These are phyloP conservation scores for Termitomyces heimii DNA, from an alignment of 768 basidiomycete species.

Conservation along the genomic window DNA sequence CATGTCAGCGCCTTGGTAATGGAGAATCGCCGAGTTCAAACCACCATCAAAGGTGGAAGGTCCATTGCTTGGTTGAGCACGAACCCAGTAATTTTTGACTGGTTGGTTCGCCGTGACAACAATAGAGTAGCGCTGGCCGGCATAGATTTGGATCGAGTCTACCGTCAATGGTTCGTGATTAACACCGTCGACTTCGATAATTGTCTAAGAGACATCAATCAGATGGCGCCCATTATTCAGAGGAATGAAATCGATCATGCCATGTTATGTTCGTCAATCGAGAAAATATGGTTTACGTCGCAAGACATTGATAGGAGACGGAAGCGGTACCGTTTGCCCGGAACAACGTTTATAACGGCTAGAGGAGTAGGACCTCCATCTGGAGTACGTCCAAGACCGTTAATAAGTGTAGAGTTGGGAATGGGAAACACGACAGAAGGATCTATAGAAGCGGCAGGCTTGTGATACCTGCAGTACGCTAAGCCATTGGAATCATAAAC, in stretches of 20 bases:
- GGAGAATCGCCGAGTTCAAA: conserved; percentile 5
- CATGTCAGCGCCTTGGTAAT: not conserved
- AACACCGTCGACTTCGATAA: not conserved
- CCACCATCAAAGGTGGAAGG: not conserved
- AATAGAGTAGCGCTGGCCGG: conserved; percentile 1
- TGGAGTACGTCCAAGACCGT: not conserved
- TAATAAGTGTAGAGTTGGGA: not conserved
- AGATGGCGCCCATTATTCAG: not conserved
- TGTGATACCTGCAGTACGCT: not conserved
- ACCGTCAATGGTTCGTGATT: not conserved
- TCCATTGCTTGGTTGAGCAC: not conserved
- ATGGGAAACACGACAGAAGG: not conserved
- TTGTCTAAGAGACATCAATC: not conserved
- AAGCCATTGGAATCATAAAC: not conserved
- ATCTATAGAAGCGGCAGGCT: not conserved
- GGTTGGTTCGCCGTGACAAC: not conserved
- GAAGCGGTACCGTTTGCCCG: conserved; percentile 27
- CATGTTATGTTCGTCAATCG: conserved; percentile 38
- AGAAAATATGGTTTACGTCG: conserved; percentile 31
- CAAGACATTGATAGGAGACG: conserved; percentile 26
- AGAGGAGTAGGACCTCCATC: conserved; percentile 16
- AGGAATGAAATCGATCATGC: conserved; percentile 8
- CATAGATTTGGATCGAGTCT: not conserved
- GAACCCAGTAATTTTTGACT: conserved; percentile 1
- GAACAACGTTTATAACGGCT: conserved; percentile 27